A percentile compares a stretch with the other conserved stretches of the same genome.
Evolutionary conservation across 495 filamentous ascomycete species (phyloP).

Genomic region (Peziza echinospora): DNA sequence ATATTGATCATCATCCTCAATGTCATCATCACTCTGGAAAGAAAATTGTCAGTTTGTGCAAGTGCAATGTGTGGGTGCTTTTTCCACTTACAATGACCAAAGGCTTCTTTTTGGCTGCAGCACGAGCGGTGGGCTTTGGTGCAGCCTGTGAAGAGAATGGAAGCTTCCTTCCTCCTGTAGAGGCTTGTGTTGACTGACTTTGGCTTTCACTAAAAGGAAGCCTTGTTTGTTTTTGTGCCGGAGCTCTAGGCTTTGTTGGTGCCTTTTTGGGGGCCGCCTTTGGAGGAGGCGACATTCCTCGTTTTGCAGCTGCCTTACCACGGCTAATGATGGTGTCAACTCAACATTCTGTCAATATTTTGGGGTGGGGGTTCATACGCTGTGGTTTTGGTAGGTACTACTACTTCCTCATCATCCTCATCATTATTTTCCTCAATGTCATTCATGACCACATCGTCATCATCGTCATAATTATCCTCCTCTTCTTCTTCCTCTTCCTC

Average conservation of each 20-base stretch:
- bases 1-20: constrained; percentile 32
- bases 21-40: constrained; percentile 60
- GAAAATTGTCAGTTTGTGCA: no score
- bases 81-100: neutral
- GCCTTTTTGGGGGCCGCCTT: constrained; percentile 22
- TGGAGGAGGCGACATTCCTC: constrained; percentile 23
- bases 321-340: no score
- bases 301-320: constrained; percentile 26
- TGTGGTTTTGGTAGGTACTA: constrained; percentile 21
- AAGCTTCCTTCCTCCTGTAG: constrained; percentile 20
- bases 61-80: no score
- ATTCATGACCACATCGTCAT: constrained; percentile 8
- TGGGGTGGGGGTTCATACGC: constrained; percentile 31
- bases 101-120: constrained; percentile 38
- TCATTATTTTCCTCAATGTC: constrained; percentile 39
- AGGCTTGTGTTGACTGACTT: constrained; percentile 27
- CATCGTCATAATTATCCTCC: constrained; percentile 24
- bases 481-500: constrained; percentile 44
- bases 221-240: constrained; percentile 36
- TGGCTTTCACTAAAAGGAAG: constrained; percentile 41
- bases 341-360: constrained; percentile 20
- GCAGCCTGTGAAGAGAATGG: constrained; percentile 25
- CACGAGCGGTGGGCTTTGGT: constrained; percentile 36
- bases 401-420: constrained; percentile 21
- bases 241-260: constrained; percentile 20